A percentile compares a stretch with the other conserved stretches of the same genome.
phyloP scores from a whole-genome alignment of 306 rosid species.

The Casuarina cunninghamiana region DNA sequence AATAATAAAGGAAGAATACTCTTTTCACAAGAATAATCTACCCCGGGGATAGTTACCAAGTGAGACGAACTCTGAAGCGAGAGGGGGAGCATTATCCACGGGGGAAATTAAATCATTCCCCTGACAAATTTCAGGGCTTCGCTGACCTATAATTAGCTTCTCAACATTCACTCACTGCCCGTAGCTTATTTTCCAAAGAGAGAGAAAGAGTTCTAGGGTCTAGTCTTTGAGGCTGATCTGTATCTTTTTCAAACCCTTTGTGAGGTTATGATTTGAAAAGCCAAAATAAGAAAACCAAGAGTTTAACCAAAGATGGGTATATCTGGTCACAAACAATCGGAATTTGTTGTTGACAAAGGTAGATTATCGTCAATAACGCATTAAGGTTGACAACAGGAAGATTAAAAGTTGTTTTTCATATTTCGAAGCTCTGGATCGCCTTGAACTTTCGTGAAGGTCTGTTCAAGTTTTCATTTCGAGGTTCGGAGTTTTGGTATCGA shows the following conservation, averaged over 20 bases:
- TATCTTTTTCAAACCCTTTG: conserved; percentile 10
- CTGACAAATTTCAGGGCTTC: not conserved
- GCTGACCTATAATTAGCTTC: not conserved
- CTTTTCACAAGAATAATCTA: too few relatives aligned
- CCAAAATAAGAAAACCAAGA: conserved; percentile 18
- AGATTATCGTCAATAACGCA: not conserved
- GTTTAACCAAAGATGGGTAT: not conserved
- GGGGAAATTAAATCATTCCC: not conserved
- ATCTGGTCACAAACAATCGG: not conserved
- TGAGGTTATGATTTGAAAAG: conserved; percentile 16
- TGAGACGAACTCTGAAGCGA: not conserved
- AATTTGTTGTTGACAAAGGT: not conserved
- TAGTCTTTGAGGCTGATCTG: not conserved
- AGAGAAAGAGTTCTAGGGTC: not conserved
- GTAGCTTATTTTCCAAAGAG: not conserved
- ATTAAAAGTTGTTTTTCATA: not conserved
- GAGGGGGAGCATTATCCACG: not conserved
- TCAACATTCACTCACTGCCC: not conserved
- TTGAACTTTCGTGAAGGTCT: not conserved
- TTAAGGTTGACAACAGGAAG: not conserved
- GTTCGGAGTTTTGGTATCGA: not conserved
- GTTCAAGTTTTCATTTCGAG: not conserved
- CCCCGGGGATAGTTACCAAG: too few relatives aligned
- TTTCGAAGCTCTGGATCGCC: not conserved
- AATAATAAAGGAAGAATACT: not conserved